Evolutionary conservation across 345 rosid genomes (phyloP), one percentile per base, ranked within the genome.

Genomic region (Excoecaria agallocha): DNA sequence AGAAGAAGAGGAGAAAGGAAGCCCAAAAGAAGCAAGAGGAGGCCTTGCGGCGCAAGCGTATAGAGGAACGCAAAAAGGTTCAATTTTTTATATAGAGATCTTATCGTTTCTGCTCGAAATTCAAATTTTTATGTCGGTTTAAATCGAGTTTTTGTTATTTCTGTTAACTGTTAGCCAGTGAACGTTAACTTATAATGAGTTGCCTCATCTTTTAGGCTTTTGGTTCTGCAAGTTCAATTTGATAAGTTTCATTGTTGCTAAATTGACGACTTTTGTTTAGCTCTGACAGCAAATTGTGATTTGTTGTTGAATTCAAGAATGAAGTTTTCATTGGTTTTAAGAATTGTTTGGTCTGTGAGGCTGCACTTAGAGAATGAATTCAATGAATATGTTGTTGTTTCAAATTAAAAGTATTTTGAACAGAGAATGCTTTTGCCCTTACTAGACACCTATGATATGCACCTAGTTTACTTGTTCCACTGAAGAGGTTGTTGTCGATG

Each of bases 1-100:
- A 94, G 97, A 94, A 92, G 87, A 94, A 92, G 72, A 87, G 98
- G 69, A 91, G 98, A 87, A 94, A 94, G 82, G 96, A 86, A 82
- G 98, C 94, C 0, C 67, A 84, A 62, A 91, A 84, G 88, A 74
- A 88, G 39, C 94, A 86, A 69, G 97, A 89, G 69, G 98, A 88
- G 78, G 85, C 76, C 2, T 55, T 77, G 43, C 71, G 98, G 20
- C 85, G 85, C 55, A 93, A 88, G 83, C 97, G 96, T n/a, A 87
- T 91, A 43, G 93, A 85, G 77, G 76, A 56, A 38, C 98, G 98
- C 59, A 88, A 85, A 82, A 88, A 91, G 94, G 99, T 93, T 66
- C n/a, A 41, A 12, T 11, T 8, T 73, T 24, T 12, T 25, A 10
- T 30, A 25, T 64, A 43, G 7, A 5, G 0, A 52, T 52, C 12